Evolutionary conservation across 345 rosid species (phyloP).

Genomic region (Aquilaria yunnanensis): DNA sequence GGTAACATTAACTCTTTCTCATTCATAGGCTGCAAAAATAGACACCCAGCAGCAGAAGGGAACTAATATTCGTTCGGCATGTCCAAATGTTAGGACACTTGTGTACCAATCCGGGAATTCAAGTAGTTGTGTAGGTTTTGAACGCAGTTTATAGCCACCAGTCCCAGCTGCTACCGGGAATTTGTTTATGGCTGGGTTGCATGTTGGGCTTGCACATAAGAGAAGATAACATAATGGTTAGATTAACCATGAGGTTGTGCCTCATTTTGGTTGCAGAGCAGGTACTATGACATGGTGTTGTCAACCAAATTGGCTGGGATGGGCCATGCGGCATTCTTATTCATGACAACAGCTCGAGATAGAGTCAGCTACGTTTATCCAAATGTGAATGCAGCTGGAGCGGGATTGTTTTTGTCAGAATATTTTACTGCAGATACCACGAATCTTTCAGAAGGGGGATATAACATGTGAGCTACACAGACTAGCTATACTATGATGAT

Average conservation of each 20-base stretch:
- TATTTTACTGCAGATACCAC: conserved; percentile 55
- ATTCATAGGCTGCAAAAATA: neutral
- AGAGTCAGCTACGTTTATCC: conserved; percentile 86
- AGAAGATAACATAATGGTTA: no score
- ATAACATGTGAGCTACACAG: conserved; percentile 46
- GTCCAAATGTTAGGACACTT: neutral
- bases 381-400: conserved; percentile 93
- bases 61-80: neutral
- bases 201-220: neutral
- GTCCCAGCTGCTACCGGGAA: neutral
- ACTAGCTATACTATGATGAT: neutral
- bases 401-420: conserved; percentile 72
- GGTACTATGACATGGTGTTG: conserved; percentile 91
- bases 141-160: no score
- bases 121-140: no score
- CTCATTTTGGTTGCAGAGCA: conserved; percentile 36
- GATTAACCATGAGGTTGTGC: conserved; percentile 1
- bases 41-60: neutral
- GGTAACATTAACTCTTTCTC: neutral
- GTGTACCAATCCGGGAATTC: no score
- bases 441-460: conserved; percentile 80
- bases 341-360: conserved; percentile 82
- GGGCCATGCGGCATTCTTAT: conserved; percentile 87
- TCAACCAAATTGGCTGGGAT: conserved; percentile 91
- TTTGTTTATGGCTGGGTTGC: conserved; percentile 6